phyloP scores from a whole-genome alignment of 2,329 filamentous ascomycete genomes.

The Sporothrix mexicana region DNA sequence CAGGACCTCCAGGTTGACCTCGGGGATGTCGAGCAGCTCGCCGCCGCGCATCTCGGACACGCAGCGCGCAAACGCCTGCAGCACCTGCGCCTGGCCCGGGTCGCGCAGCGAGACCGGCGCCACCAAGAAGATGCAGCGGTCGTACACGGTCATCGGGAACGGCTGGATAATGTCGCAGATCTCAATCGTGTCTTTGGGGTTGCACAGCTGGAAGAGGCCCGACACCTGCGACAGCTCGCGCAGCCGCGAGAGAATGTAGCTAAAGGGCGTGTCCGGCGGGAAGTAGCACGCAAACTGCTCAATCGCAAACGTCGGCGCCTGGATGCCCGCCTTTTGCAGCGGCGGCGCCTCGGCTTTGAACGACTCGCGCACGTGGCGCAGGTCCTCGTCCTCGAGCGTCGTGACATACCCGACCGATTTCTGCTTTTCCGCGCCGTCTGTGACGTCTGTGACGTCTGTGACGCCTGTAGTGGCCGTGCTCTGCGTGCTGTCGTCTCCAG shows the following conservation, averaged over 20 bases:
- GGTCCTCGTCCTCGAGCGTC: constrained; percentile 73
- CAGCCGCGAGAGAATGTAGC: constrained; percentile 79
- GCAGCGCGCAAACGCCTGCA: constrained; percentile 70
- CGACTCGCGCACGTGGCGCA: constrained; percentile 64
- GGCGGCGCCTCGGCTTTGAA: constrained; percentile 69
- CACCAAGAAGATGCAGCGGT: constrained; percentile 76
- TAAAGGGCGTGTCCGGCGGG: constrained; percentile 78
- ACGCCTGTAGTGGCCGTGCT: too few relatives aligned
- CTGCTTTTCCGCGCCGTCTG: constrained; percentile 1
- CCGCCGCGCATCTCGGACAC: constrained; percentile 72
- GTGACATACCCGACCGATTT: constrained; percentile 70
- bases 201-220: constrained; percentile 72
- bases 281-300: constrained; percentile 83
- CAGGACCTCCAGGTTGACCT: constrained; percentile 74
- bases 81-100: constrained; percentile 51
- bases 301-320: constrained; percentile 72
- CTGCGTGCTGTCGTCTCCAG: too few relatives aligned
- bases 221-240: constrained; percentile 70
- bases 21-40: constrained; percentile 71
- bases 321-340: constrained; percentile 73
- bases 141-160: constrained; percentile 70
- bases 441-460: constrained; percentile 1
- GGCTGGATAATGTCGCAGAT: constrained; percentile 78
- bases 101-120: constrained; percentile 69
- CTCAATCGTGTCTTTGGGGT: constrained; percentile 64